Evolutionary conservation across 1,139 yeast species (phyloP).

Genomic region (Yamadazyma friedrichii): DNA sequence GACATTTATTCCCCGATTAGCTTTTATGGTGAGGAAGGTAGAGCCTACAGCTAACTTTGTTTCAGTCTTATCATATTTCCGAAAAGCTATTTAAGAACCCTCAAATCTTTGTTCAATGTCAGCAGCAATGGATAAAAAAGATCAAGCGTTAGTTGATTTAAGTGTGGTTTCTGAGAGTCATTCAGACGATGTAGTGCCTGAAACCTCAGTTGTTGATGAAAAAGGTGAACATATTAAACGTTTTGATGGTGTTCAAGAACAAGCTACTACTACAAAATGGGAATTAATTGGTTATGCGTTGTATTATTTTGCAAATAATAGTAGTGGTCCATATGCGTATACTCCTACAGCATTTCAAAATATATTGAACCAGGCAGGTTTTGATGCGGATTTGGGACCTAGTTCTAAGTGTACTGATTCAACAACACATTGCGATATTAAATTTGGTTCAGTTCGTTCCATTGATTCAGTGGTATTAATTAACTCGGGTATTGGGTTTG

Average conservation of each 20-base stretch:
- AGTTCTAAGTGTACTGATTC: conserved; percentile 7
- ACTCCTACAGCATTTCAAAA: conserved; percentile 11
- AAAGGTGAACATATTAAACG: conserved; percentile 16
- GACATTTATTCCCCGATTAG: too few relatives aligned
- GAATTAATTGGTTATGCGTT: conserved; percentile 9
- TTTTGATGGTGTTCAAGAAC: conserved; percentile 6
- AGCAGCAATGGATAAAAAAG: background rate
- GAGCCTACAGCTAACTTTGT: too few relatives aligned
- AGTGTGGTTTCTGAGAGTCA: background rate
- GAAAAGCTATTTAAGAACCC: too few relatives aligned
- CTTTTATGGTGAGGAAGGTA: too few relatives aligned
- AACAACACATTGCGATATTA: conserved; percentile 6
- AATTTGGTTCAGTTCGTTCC: conserved; percentile 7
- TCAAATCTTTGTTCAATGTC: background rate
- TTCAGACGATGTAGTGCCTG: conserved; percentile 10
- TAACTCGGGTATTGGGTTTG: conserved; percentile 9
- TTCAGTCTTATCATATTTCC: too few relatives aligned
- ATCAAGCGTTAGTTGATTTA: background rate
- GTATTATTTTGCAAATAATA: conserved; percentile 11
- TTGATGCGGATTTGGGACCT: conserved; percentile 7
- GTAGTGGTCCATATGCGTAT: conserved; percentile 9
- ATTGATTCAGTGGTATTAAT: conserved; percentile 10
- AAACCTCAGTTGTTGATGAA: conserved; percentile 5
- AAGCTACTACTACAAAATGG: conserved; percentile 9
- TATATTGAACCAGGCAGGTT: conserved; percentile 10